Conservation (phyloP, 2,329 filamentous ascomycete species). For the Apiospora kogelbergensis region DNA sequence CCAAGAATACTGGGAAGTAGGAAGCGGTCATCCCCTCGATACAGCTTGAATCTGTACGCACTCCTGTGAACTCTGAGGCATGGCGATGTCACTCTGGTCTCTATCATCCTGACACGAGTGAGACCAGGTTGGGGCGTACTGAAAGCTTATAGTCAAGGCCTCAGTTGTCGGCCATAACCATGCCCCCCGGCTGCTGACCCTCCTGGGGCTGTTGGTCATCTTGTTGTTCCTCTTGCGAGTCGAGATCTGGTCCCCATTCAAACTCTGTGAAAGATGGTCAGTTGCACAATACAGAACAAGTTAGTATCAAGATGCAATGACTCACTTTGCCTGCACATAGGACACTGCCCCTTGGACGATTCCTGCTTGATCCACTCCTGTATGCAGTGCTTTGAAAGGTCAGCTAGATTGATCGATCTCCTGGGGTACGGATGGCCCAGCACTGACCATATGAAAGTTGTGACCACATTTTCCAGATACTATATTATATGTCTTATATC, state of each 20-base stretch:
- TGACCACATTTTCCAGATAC: conserved; percentile 96
- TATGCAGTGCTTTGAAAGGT: conserved; percentile 76
- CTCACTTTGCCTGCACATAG: conserved; percentile 95
- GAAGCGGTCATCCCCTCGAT: background rate
- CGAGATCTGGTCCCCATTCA: conserved; percentile 27
- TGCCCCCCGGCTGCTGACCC: background rate
- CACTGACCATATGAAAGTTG: conserved; percentile 89
- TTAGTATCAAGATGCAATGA: conserved; percentile 8
- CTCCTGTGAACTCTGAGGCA: background rate
- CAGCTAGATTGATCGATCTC: conserved; percentile 18
- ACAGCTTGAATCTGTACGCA: background rate
- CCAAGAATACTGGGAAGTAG: background rate
- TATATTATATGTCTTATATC: conserved; percentile 45
- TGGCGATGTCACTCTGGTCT: background rate
- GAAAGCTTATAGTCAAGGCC: background rate
- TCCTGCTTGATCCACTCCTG: conserved; percentile 96
- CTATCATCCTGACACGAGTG: too few species aligned
- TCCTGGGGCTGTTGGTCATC: conserved; percentile 20
- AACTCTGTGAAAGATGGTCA: conserved; percentile 27
- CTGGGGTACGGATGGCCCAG: conserved; percentile 38
- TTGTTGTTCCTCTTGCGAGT: conserved; percentile 20
- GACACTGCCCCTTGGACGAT: conserved; percentile 87
- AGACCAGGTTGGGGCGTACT: background rate
- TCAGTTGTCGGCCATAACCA: conserved; percentile 10
- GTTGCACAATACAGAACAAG: background rate